Evolutionary conservation across 306 rosid species (phyloP).

Genomic region (Cucurbita ficifolia): DNA sequence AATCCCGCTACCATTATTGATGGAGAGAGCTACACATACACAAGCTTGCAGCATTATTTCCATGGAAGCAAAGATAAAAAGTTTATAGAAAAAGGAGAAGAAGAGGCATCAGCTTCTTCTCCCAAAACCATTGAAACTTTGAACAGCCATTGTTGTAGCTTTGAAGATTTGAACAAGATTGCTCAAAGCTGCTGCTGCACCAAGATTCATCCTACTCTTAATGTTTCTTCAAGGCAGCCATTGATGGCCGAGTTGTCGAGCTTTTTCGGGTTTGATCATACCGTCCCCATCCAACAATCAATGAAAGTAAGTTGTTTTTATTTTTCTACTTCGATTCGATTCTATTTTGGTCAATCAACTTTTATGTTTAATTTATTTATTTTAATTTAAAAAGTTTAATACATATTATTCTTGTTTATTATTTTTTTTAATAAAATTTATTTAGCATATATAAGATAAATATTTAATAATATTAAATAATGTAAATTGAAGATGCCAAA

Average conservation of each 20-base stretch:
- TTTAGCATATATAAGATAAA: neutral
- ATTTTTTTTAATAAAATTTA: neutral
- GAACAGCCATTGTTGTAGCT: neutral
- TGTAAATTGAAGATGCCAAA: constrained; percentile 17
- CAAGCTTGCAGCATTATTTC: neutral
- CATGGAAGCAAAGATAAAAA: neutral
- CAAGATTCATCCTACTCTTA: constrained; percentile 61
- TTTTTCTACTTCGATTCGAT: neutral
- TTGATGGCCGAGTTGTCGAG: neutral
- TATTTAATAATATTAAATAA: neutral
- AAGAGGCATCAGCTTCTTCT: neutral
- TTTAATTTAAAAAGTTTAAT: neutral
- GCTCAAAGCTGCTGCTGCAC: constrained; percentile 31
- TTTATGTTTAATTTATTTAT: neutral
- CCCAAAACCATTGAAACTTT: neutral
- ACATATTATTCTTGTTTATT: neutral
- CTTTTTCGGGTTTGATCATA: neutral
- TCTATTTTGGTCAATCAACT: neutral
- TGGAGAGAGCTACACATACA: neutral
- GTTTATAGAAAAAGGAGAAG: neutral
- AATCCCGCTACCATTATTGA: constrained; percentile 10
- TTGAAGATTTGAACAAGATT: neutral
- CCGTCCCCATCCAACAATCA: constrained; percentile 21
- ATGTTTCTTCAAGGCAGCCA: constrained; percentile 24
- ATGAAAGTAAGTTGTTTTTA: neutral